A percentile compares a stretch with the other conserved stretches of the same genome.
Evolutionary conservation across 1,139 yeast genomes (phyloP).

Genomic region (Scheffersomyces parashehatae): DNA sequence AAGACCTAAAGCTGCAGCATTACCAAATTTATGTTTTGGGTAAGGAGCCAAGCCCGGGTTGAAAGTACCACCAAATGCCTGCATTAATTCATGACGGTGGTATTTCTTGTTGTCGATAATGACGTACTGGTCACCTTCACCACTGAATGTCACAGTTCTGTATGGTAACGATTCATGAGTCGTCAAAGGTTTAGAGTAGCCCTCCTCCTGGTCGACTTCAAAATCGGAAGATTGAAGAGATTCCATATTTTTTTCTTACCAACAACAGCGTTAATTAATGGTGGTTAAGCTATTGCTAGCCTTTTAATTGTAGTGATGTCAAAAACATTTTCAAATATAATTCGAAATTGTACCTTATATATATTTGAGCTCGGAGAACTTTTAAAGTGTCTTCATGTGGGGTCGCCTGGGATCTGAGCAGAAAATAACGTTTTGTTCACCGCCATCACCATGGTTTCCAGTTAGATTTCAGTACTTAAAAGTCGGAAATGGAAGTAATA

Average conservation of each 20-base stretch:
- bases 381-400: too few relatives aligned
- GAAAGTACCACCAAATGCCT: constrained; percentile 40
- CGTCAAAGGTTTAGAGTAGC: neutral
- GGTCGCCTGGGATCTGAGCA: too few relatives aligned
- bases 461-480: too few relatives aligned
- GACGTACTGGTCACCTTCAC: constrained; percentile 26
- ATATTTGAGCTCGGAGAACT: too few relatives aligned
- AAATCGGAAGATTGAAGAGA: neutral
- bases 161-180: neutral
- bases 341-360: too few relatives aligned
- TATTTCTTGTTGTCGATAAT: constrained; percentile 34
- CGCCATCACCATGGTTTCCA: too few relatives aligned
- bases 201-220: neutral
- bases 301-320: too few relatives aligned
- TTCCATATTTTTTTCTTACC: neutral
- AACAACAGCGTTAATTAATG: neutral
- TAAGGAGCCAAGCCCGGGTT: constrained; percentile 19
- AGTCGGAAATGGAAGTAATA: too few relatives aligned
- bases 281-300: too few relatives aligned
- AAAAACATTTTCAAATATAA: too few relatives aligned
- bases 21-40: constrained; percentile 1
- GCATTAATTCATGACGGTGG: constrained; percentile 31
- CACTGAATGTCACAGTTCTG: constrained; percentile 7
- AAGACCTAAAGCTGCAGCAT: neutral
- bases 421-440: too few relatives aligned